Percentiles rank a stretch among this genome's conserved stretches.
These are phyloP conservation scores for Daldinia decipiens DNA, from an alignment of 495 filamentous ascomycete genomes.

Conservation along the genomic window DNA sequence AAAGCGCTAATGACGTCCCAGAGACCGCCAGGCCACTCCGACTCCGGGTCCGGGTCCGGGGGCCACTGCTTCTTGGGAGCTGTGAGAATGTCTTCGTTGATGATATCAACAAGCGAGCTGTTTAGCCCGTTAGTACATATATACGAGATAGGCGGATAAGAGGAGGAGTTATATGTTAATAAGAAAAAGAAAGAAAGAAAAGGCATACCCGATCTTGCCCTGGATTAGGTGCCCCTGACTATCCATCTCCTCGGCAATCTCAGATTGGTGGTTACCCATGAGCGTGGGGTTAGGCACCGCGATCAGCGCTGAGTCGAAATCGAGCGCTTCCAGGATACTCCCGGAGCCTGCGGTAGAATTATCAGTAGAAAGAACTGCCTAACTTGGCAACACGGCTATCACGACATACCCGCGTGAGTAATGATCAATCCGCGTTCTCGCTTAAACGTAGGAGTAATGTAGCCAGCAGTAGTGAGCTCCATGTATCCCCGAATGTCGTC, in stretches of 20 bases:
- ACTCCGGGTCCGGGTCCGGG: constrained; percentile 35
- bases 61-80: constrained; percentile 39
- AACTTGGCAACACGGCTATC: not conserved
- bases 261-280: constrained; percentile 90
- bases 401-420: constrained; percentile 79
- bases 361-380: not conserved
- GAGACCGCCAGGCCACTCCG: constrained; percentile 42
- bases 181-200: not conserved
- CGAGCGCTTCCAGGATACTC: constrained; percentile 83
- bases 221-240: constrained; percentile 74
- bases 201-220: constrained; percentile 69
- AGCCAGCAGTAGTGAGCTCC: not conserved
- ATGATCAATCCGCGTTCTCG: constrained; percentile 71
- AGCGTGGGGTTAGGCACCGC: constrained; percentile 87
- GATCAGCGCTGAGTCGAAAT: constrained; percentile 72
- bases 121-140: constrained; percentile 1
- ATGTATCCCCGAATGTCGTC: constrained; percentile 16
- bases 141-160: too few relatives aligned
- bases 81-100: constrained; percentile 35
- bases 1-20: constrained; percentile 42
- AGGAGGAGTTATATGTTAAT: not conserved
- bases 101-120: constrained; percentile 47
- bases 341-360: constrained; percentile 72
- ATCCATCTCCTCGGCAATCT: constrained; percentile 80
- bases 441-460: not conserved